Evolutionary conservation across 305 asterid genomes (phyloP), one percentile per base, ranked within the genome.

Genomic region (Solanum chacoense): DNA sequence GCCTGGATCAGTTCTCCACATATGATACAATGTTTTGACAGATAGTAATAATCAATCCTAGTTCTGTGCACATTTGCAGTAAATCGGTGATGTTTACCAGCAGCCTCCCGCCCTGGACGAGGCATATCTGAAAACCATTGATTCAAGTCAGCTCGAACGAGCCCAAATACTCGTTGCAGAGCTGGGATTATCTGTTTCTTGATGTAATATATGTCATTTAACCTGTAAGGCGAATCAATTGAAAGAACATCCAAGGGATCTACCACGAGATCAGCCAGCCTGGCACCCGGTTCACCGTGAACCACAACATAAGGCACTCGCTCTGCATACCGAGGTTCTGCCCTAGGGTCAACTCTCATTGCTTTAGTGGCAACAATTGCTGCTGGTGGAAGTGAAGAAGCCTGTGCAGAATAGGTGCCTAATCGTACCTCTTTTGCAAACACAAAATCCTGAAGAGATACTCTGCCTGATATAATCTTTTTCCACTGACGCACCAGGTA

Each of bases 351-450:
- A 8, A 89, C 92, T 88, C 93, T 92, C 96, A 97, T 94, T 85
- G 97, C 92, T 90, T 97, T 97, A 42, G 97, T 92, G 91, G 99
- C 99, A 29, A 97, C 98, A 90, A 97, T 95, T 88, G 99, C 99
- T 75, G 99, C 98, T 18, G 99, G 99, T 88, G 99, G 99, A 42
- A 96, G 96, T 85, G 98, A 93, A 89, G 89, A 91, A 85, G 93
- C 85, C 28, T 94, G 95, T 86, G 93, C 92, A 88, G 95, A 92
- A 89, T 97, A 97, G 88, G 98, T 95, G 69, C 99, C 99, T 89
- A 97, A 90, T 22, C 99, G 97, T 84, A 97, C 99, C 93, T 97
- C 99, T 94, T 97, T 97, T 4, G 99, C 98, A 85, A 97, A 97
- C 90, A 97, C 91, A 92, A 96, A 96, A 94, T 97, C 99, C 93